Evolutionary conservation across 1,284 basidiomycete genomes (phyloP).

Genomic region (Singerocomus rubriflavus): DNA sequence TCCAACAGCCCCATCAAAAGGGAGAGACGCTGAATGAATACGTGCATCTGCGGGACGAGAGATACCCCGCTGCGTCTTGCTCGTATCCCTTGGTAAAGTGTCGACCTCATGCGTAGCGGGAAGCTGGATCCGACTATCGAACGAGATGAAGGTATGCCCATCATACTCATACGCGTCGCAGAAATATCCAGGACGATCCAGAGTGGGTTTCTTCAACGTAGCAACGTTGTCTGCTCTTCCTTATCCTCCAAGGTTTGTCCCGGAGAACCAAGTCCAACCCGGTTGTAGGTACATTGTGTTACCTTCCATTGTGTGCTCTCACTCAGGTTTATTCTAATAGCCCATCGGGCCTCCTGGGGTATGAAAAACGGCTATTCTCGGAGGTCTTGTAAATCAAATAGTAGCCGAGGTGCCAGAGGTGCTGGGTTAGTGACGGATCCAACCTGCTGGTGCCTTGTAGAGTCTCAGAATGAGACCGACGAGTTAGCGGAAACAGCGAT

Average conservation of each 20-base stretch:
- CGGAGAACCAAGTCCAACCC: constrained; percentile 87
- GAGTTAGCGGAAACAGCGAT: too few species aligned
- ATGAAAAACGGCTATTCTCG: constrained; percentile 91
- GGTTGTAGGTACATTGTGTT: constrained; percentile 49
- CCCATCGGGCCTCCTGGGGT: constrained; percentile 81
- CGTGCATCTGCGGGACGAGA: constrained; percentile 41
- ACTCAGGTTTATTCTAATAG: constrained; percentile 32
- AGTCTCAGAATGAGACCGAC: too few species aligned
- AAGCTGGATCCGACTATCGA: constrained; percentile 92
- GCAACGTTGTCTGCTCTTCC: too few species aligned
- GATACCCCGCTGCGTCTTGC: not conserved
- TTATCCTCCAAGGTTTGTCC: constrained; percentile 55
- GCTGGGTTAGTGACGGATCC: too few species aligned
- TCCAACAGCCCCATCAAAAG: constrained; percentile 59
- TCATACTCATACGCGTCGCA: constrained; percentile 24
- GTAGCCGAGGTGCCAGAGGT: constrained; percentile 84
- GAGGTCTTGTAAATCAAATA: constrained; percentile 87
- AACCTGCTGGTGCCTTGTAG: too few species aligned
- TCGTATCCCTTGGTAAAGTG: constrained; percentile 46
- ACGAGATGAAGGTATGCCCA: constrained; percentile 66
- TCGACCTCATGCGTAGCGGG: constrained; percentile 80
- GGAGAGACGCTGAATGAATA: constrained; percentile 85
- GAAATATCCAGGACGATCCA: constrained; percentile 91
- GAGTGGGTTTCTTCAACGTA: constrained; percentile 47
- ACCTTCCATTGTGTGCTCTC: not conserved